Base-by-base conservation (phyloP, 129 eudicot species). In the Flaveria bidentis region DNA sequence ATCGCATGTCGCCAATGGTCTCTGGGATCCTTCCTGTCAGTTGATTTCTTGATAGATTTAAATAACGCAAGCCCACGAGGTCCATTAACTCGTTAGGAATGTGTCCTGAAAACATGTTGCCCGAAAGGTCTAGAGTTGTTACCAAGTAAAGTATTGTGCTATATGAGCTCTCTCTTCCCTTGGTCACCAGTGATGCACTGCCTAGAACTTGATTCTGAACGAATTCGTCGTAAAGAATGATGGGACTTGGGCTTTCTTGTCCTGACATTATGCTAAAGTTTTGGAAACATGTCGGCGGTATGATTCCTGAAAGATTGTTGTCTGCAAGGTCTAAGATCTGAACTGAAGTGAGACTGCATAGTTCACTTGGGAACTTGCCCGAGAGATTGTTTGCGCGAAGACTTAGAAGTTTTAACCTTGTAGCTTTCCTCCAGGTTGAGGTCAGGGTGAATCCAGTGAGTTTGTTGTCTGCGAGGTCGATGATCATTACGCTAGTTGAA, bases 31-130 rank as follows among this genome's bases (percentile, higher is more conserved):
- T 70, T 55, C 81, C 81, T 8, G 62, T 77, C 20, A 86, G 17
- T 9, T 77, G 83, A 33, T 86, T 86, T 33, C 74, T 39, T 1
- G 85, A 83, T 12, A 77, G 60, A 44, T 77, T 77, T n/a, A 77
- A 3, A 11, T 69, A 77, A 18, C 55, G 67, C 49, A 77, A 41
- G 2, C 75, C 81, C 46, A 5, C 61, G 4, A 77, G 68, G 46
- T 18, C 41, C 58, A 46, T 42, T 23, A 69, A 30, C 17, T 77
- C 81, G 3, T 41, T n/a, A 6, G 81, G 81, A 17, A 77, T 69
- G 47, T 42, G 33, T 36, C 76, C 81, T 1, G 75, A 52, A 15
- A 81, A 62, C 5, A 0, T 55, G 65, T 75, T 81, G 13, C 67
- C 12, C 0, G 84, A 81, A 55, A 81, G 77, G 51, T 81, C 84